Evolutionary conservation across 495 filamentous ascomycete genomes (phyloP).

Genomic region (Daldinia childiae): DNA sequence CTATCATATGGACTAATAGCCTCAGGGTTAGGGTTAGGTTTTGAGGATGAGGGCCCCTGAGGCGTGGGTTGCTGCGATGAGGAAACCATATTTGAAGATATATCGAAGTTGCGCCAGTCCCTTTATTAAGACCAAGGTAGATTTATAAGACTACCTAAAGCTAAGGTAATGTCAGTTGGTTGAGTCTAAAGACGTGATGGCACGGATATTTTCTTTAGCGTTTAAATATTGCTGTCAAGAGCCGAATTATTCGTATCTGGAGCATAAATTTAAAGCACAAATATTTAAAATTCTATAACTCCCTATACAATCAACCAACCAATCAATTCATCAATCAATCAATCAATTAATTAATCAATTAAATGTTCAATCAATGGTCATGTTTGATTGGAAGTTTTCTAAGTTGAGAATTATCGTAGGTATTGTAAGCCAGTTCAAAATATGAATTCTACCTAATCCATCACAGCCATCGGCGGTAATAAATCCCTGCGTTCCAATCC

Average conservation of each 20-base stretch:
- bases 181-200: not conserved
- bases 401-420: slow-evolving; percentile 26
- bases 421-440: not conserved
- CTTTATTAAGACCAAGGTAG: too few relatives aligned
- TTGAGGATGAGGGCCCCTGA: not conserved
- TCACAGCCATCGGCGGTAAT: slow-evolving; percentile 24
- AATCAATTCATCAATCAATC: too few relatives aligned
- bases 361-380: not conserved
- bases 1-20: slow-evolving; percentile 1
- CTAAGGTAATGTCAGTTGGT: not conserved
- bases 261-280: not conserved
- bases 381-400: slow-evolving; percentile 31
- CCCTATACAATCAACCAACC: not conserved
- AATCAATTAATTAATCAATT: too few relatives aligned
- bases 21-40: slow-evolving; percentile 5
- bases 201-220: not conserved
- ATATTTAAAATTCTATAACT: not conserved
- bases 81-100: slow-evolving; percentile 23
- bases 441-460: not conserved
- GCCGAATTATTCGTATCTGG: not conserved
- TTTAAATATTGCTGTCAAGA: not conserved
- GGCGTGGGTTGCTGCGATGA: slow-evolving; percentile 26
- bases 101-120: not conserved
- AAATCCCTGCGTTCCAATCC: slow-evolving; percentile 16
- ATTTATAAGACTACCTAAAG: not conserved